Percentiles rank a stretch among this genome's conserved stretches.
phyloP scores from a whole-genome alignment of 768 basidiomycete species.

The Russula emetica region DNA sequence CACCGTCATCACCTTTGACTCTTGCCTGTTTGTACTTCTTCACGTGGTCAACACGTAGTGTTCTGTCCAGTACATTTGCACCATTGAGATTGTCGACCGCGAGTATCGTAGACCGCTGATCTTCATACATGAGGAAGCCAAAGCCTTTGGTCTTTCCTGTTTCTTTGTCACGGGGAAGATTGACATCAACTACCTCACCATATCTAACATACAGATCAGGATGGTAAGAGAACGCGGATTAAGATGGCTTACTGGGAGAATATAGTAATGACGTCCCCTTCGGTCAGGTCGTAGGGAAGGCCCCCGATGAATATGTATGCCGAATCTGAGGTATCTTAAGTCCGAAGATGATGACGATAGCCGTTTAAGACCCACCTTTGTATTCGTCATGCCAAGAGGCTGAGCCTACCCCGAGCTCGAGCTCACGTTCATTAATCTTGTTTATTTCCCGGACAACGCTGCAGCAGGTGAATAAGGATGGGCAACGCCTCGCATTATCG shows the following conservation, averaged over 20 bases:
- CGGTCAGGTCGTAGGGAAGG: slow-evolving; percentile 81
- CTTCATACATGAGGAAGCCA: slow-evolving; percentile 98
- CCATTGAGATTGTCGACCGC: slow-evolving; percentile 99
- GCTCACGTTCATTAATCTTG: slow-evolving; percentile 86
- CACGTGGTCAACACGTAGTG: slow-evolving; percentile 87
- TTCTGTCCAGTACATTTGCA: slow-evolving; percentile 79
- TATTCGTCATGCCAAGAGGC: slow-evolving; percentile 97
- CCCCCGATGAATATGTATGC: slow-evolving; percentile 95
- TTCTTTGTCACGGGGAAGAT: slow-evolving; percentile 89
- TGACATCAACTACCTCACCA: slow-evolving; percentile 94
- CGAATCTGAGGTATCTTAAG: slow-evolving; percentile 54
- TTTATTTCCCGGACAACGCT: slow-evolving; percentile 93
- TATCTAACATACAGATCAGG: slow-evolving; percentile 50
- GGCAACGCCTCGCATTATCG: neutral
- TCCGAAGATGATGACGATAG: slow-evolving; percentile 12
- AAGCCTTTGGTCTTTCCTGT: slow-evolving; percentile 91
- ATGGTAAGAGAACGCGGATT: neutral
- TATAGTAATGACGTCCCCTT: slow-evolving; percentile 95
- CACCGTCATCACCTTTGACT: slow-evolving; percentile 72
- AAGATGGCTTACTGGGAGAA: slow-evolving; percentile 82
- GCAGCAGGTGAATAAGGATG: slow-evolving; percentile 26
- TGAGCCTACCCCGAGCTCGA: slow-evolving; percentile 66
- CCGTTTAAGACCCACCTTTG: slow-evolving; percentile 50
- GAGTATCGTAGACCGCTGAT: slow-evolving; percentile 91
- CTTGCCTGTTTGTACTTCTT: slow-evolving; percentile 89